Evolutionary conservation across 176 grass and related monocot genomes (phyloP), one percentile per base, ranked within the genome.

Genomic region (Raddia distichophylla): DNA sequence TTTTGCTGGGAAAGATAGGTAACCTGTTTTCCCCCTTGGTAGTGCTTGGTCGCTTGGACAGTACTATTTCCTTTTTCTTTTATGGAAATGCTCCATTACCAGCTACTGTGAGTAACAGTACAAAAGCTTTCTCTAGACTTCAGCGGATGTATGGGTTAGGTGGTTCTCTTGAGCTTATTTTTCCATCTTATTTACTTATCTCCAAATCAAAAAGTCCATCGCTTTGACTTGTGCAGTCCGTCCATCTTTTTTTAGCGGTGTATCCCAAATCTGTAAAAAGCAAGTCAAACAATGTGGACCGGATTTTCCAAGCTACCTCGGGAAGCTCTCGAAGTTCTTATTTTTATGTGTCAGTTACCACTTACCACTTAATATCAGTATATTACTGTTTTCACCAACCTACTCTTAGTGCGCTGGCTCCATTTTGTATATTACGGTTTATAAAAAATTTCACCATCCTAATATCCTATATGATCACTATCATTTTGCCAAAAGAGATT

Each of bases 31-130:
- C 44, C 19, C 16, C 45, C 12, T 69, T 51, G 10, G 11, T 46
- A 46, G 43, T 61, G 63, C 45, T 66, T 86, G 55, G 60, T 60
- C 51, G 63, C 45, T 66, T 86, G 55, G 60, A 67, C 51, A 9
- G 40, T 37, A 15, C 5, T 46, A 20, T 87, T 60, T 60, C 47
- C 8, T 66, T 60, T 81, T 60, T 70, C 8, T 62, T 82, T 76
- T 75, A 68, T 87, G 63, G 44, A 57, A 81, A 81, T 69, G 71
- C 44, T 82, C 63, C 85, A 81, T 53, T 69, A 67, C 50, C 22
- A 5, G 40, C 37, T 80, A 80, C 63, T 68, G 34, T 12, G 8
- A 71, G 47, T 47, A 57, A 86, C 68, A 61, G 53, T 34, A 44
- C 18, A 44, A 54, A 60, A 69, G 57, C 55, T 82, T 67, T 70